These are phyloP conservation scores for Tuber aestivum DNA, from an alignment of 495 filamentous ascomycete species.

Conservation along the genomic window DNA sequence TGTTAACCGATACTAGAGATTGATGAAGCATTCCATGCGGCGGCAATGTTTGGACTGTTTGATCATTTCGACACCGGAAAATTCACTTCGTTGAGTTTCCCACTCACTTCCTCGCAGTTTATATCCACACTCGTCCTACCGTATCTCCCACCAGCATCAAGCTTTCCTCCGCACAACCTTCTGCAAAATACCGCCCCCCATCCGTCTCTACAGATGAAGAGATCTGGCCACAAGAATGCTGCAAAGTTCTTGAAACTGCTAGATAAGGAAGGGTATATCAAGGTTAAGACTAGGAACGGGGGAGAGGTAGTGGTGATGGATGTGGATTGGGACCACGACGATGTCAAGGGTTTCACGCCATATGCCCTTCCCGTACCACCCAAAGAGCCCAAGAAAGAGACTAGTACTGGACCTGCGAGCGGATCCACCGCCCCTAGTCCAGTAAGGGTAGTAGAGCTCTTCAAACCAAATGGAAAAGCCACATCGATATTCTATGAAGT, in stretches of 20 bases:
- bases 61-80: constrained; percentile 52
- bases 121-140: constrained; percentile 63
- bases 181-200: constrained; percentile 46
- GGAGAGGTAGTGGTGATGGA: constrained; percentile 62
- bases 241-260: constrained; percentile 68
- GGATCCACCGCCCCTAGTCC: background rate
- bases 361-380: constrained; percentile 56
- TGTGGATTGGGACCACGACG: constrained; percentile 58
- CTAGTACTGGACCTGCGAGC: background rate
- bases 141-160: constrained; percentile 52
- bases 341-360: constrained; percentile 54
- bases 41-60: constrained; percentile 60
- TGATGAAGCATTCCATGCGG: constrained; percentile 62
- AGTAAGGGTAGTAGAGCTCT: constrained; percentile 25
- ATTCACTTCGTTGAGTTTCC: constrained; percentile 55
- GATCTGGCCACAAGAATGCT: constrained; percentile 67
- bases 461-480: constrained; percentile 36
- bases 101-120: constrained; percentile 59
- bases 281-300: constrained; percentile 61
- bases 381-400: constrained; percentile 25
- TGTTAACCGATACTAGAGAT: constrained; percentile 51
- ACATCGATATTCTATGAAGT: constrained; percentile 28
- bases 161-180: constrained; percentile 48
- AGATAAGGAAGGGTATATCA: constrained; percentile 59
- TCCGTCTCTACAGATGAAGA: constrained; percentile 63